Conservation (phyloP, 225 moss, liverwort and hornwort species). For the Pseudoscleropodium purum region DNA sequence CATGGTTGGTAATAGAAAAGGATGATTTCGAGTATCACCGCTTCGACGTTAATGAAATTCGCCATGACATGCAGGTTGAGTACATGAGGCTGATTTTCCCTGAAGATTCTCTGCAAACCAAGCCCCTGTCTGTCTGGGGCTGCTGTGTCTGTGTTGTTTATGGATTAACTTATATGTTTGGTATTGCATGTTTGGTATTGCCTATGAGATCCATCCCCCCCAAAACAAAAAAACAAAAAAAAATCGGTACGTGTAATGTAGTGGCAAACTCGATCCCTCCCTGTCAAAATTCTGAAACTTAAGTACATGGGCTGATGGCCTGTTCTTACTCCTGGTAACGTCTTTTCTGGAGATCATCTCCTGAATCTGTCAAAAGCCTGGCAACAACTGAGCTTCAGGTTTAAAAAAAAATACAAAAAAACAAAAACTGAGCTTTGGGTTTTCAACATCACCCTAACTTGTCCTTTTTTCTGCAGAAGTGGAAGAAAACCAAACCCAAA, state of each 20-base stretch:
- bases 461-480: not conserved
- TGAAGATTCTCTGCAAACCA: not conserved
- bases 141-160: not conserved
- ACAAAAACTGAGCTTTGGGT: not conserved
- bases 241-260: not conserved
- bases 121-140: no score
- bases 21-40: no score
- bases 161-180: not conserved
- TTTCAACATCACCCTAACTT: not conserved
- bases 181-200: not conserved
- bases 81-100: not conserved
- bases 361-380: not conserved
- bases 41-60: no score
- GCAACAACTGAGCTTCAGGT: not conserved
- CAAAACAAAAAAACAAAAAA: not conserved
- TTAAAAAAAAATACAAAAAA: no score
- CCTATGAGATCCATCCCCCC: not conserved
- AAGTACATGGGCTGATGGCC: not conserved
- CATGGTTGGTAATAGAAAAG: no score
- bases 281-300: not conserved
- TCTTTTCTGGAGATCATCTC: not conserved
- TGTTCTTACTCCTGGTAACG: not conserved
- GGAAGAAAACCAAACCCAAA: no score
- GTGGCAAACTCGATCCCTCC: no score
- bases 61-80: no score